Percentiles rank a stretch among this genome's conserved stretches.
Evolutionary conservation across 1,284 basidiomycete species (phyloP).

Genomic region (Irpex rosettiformis): DNA sequence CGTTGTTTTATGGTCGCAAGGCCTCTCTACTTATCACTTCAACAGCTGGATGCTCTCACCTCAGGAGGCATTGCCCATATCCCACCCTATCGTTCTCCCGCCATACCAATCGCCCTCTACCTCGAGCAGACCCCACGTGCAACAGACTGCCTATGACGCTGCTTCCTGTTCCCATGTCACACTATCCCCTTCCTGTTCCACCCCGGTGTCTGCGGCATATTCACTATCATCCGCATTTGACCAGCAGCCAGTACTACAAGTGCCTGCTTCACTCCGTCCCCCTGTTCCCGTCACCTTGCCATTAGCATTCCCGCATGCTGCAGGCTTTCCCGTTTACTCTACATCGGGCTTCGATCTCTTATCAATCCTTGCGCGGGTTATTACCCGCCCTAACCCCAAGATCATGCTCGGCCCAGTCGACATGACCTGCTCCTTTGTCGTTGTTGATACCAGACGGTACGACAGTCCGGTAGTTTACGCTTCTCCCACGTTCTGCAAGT

Average conservation of each 20-base stretch:
- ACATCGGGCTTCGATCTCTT: constrained; percentile 89
- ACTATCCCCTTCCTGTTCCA: not conserved
- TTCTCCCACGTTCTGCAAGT: constrained; percentile 70
- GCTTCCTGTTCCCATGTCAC: not conserved
- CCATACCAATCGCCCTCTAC: not conserved
- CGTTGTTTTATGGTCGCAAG: constrained; percentile 12
- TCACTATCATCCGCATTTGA: not conserved
- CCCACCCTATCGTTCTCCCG: constrained; percentile 1
- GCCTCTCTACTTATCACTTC: not conserved
- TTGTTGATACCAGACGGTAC: constrained; percentile 78
- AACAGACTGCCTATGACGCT: not conserved
- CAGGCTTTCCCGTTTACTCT: constrained; percentile 69
- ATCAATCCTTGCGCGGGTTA: constrained; percentile 77
- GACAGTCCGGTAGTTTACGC: constrained; percentile 90
- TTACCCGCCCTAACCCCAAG: constrained; percentile 69
- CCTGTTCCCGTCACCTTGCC: constrained; percentile 3
- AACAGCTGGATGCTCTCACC: constrained; percentile 8
- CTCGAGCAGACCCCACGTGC: too few relatives aligned
- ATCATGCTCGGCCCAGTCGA: constrained; percentile 89
- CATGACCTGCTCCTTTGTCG: constrained; percentile 84
- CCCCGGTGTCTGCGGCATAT: not conserved
- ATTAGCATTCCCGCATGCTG: constrained; percentile 19
- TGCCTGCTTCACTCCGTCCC: not conserved
- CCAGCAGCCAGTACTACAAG: constrained; percentile 1
- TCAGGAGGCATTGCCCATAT: not conserved